phyloP scores from a whole-genome alignment of 805 yeast species.

The Zygoascus biomembranicola region DNA sequence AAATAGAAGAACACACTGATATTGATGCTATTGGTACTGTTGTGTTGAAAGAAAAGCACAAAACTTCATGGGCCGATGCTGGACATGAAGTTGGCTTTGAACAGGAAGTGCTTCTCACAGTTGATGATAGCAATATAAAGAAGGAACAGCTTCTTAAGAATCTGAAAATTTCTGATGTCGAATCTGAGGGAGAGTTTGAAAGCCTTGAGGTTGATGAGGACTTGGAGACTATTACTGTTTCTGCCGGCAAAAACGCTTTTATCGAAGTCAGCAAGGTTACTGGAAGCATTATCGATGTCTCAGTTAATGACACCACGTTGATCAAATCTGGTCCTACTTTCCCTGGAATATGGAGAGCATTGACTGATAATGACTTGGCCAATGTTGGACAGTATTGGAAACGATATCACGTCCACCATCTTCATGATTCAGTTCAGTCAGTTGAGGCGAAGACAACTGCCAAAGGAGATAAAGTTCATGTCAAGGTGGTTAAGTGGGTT shows the following conservation, averaged over 20 bases:
- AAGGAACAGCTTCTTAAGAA: not conserved
- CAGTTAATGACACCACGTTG: slow-evolving; percentile 6
- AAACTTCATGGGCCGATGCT: slow-evolving; percentile 14
- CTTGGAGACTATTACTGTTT: not conserved
- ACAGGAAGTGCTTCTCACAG: slow-evolving; percentile 13
- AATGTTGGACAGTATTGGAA: slow-evolving; percentile 25
- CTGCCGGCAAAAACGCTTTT: not conserved
- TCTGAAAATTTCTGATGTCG: not conserved
- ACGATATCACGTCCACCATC: slow-evolving; percentile 21
- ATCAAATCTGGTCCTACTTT: slow-evolving; percentile 5
- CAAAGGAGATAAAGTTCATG: slow-evolving; percentile 4
- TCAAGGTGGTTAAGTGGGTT: slow-evolving; percentile 13
- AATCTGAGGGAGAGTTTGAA: not conserved
- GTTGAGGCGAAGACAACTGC: not conserved
- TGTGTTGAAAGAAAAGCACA: slow-evolving; percentile 2
- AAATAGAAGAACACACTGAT: not conserved
- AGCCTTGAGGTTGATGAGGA: not conserved
- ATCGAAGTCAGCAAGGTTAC: slow-evolving; percentile 4
- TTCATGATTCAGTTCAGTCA: slow-evolving; percentile 12
- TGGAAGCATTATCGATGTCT: slow-evolving; percentile 8
- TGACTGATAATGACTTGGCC: slow-evolving; percentile 11
- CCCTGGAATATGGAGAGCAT: slow-evolving; percentile 10
- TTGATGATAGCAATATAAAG: not conserved
- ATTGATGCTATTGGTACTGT: slow-evolving; percentile 3
- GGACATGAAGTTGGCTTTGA: slow-evolving; percentile 25